Evolutionary conservation across 805 yeast species (phyloP), one percentile per base, ranked within the genome.

Genomic region (Candida ficus): DNA sequence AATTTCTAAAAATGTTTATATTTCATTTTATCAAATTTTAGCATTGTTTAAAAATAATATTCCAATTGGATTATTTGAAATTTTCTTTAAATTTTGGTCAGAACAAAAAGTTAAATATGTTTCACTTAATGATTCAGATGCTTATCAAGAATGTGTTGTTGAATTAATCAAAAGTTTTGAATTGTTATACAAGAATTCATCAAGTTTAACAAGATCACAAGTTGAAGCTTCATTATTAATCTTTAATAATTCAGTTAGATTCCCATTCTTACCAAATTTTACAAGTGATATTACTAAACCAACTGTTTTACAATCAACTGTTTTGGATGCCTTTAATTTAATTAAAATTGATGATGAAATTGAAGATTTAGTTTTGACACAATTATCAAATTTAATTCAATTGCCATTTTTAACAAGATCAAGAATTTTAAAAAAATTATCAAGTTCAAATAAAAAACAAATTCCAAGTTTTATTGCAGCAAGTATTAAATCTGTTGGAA

Each of bases 391-490:
- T 7, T 68, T 82, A 34, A 56, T 73, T 2, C 65, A 72, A 2
- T 63, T 81, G 37, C 89, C 90, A 3, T 81, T 77, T 54, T 78
- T 77, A 5, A 75, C 79, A 0, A 66, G 83, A 43, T 70, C 67
- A 17, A 62, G 79, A 41, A 81, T 83, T 31, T 70, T 73, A 38
- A 70, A 67, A 42, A 81, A 81, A 50, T 56, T 83, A 20, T 61
- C 62, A 58, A 62, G 63, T 52, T 50, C 65, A 42, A 38, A 62
- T 44, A 57, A 53, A 33, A 42, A 53, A 0, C 71, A 75, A 37
- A 70, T 82, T 23, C 86, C 90, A 3, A 70, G 83, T 0, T 84
- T 83, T 50, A 68, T 76, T 23, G 79, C 85, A 0, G 62, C 78
- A 1, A 73, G 89, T 48, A 70, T 69, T 38, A 50, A 54, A 14